Evolutionary conservation across 2,329 filamentous ascomycete species (phyloP), one percentile per base, ranked within the genome.

Genomic region (Trichoderma guizhouense): DNA sequence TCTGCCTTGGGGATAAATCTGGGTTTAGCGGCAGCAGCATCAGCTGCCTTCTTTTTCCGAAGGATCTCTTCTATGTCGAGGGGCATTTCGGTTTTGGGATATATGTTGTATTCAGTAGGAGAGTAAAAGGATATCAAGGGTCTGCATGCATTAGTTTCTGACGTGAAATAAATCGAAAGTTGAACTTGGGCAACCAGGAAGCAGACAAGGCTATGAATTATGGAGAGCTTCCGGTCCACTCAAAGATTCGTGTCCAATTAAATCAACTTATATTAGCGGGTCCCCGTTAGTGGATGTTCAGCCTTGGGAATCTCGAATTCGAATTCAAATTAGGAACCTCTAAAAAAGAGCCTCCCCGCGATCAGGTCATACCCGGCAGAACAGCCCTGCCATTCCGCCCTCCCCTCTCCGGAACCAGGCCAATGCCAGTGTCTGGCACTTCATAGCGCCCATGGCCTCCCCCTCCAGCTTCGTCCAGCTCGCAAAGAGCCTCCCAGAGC

Each of bases 21-120:
- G 6, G 94, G 94, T 86, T 96, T 97, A 70, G 93, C 88, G 11
- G 93, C 92, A 18, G 92, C 93, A 43, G 92, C 92, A 82, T 96
- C 93, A 32, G 93, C 92, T 73, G 93, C 93, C 79, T 92, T 93
- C 86, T 97, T 97, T 83, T 95, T 92, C 75, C 90, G 89, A 26
- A 97, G 83, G 5, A 97, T 87, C 76, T 97, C 93, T 81, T 97
- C 94, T 71, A 97, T 91, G 79, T 93, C 95, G 62, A 97, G 84
- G 69, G 82, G 81, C 82, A 83, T 83, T 26, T 72, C 61, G 28
- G 11, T 3, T 53, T 7, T 3, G 47, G 1, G 18, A 8, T 18
- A 11, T 62, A 21, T 7, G 12, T 39, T 6, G 5, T 51, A 8
- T 34, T 53, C 65, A 58, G 14, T 39, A 14, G 24, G 1, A 3